Evolutionary conservation across 2,329 filamentous ascomycete genomes (phyloP), one percentile per base, ranked within the genome.

Genomic region (Thielaviopsis euricoi): DNA sequence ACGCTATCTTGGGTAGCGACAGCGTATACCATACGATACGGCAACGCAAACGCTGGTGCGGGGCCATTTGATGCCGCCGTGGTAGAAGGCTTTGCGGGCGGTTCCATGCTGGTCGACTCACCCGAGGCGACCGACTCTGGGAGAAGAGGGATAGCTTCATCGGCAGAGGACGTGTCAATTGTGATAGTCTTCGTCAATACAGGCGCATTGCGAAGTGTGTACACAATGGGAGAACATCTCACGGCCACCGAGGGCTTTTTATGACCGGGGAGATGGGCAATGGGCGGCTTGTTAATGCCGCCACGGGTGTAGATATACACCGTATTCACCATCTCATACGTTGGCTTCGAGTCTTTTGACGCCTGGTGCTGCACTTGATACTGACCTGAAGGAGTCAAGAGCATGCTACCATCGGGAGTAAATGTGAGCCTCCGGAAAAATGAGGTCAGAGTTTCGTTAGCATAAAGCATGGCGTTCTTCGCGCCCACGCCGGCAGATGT

Each of bases 231-330:
- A 15, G 91, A 98, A 68, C 93, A 98, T 66, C 88, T 88, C 60
- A 98, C 88, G 1, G 90, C 93, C 12, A 98, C 88, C 0, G 93
- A 97, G 0, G 93, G 93, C 70, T 98, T 98, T 75, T 96, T 98
- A 71, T 97, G 91, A 1, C 93, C 93, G 0, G 93, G 93, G 6
- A 98, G 77, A 70, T 97, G 93, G 6, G 91, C 89, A 59, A 97
- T 86, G 2, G 93, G 93, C 1, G 93, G 89, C 68, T 94, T 96
- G 72, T 96, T 97, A 66, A 98, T 89, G 23, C 93, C 93, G 29
- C 90, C 93, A 64, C 93, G 79, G 0, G 91, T 96, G 70, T 98
- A 98, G 57, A 98, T 93, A 71, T 98, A 98, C 22, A 98, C 94
- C 0, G 93, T 98, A 67, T 98, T 98, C 65, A 87, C 89, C 55